These are phyloP conservation scores for Garcia nutans DNA, from an alignment of 345 rosid genomes.

Conservation along the genomic window DNA sequence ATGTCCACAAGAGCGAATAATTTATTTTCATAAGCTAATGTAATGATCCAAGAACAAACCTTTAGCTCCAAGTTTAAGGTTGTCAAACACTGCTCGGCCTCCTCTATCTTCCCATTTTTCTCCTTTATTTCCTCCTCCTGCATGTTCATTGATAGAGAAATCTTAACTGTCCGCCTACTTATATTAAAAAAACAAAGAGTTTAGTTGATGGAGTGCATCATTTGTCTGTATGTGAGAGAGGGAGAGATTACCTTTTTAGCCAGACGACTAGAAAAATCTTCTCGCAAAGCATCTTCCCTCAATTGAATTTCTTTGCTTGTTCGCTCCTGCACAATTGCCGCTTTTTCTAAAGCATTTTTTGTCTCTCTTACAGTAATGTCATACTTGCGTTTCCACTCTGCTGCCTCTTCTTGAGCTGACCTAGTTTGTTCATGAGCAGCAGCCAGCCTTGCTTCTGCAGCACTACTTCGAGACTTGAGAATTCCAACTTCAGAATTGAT, in stretches of 20 bases:
- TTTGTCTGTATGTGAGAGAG: background rate
- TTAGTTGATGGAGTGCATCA: no score
- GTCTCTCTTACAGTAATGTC: slow-evolving; percentile 86
- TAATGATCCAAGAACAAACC: slow-evolving; percentile 42
- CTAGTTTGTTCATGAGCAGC: slow-evolving; percentile 88
- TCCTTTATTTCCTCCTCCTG: slow-evolving; percentile 85
- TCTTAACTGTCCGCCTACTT: background rate
- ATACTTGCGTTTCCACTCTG: slow-evolving; percentile 92
- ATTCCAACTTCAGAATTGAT: slow-evolving; percentile 65
- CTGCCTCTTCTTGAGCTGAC: slow-evolving; percentile 90
- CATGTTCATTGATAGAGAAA: slow-evolving; percentile 26
- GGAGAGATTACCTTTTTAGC: slow-evolving; percentile 59
- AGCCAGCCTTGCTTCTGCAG: slow-evolving; percentile 94
- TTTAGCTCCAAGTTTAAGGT: slow-evolving; percentile 76
- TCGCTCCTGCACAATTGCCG: slow-evolving; percentile 78
- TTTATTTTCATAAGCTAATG: background rate
- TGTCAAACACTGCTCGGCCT: slow-evolving; percentile 77
- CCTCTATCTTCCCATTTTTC: slow-evolving; percentile 63
- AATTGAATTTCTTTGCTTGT: slow-evolving; percentile 68
- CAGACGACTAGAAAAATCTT: slow-evolving; percentile 58
- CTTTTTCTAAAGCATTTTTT: slow-evolving; percentile 88
- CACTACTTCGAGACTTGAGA: slow-evolving; percentile 77
- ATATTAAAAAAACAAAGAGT: no score
- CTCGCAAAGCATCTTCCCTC: slow-evolving; percentile 87
- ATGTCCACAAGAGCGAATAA: background rate